phyloP scores from a whole-genome alignment of 257 asterid species.

The Rhazya stricta region DNA sequence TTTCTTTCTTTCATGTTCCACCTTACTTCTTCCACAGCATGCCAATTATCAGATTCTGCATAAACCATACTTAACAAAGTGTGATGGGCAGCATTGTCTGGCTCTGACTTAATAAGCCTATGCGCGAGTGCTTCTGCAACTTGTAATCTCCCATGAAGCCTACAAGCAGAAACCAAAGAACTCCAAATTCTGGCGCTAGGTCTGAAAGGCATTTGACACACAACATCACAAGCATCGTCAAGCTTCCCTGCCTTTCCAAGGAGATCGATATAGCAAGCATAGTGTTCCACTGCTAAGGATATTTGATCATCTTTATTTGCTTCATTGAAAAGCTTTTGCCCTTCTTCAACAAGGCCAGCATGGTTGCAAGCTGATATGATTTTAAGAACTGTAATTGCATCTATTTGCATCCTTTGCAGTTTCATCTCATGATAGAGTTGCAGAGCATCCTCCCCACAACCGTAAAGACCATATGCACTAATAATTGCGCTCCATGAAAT shows the following conservation, averaged over 20 bases:
- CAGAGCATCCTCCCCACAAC: slow-evolving; percentile 50
- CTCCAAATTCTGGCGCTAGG: slow-evolving; percentile 43
- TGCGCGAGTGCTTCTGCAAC: slow-evolving; percentile 46
- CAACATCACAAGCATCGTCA: slow-evolving; percentile 45
- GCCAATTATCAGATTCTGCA: slow-evolving; percentile 69
- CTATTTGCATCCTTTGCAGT: slow-evolving; percentile 39
- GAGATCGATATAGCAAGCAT: slow-evolving; percentile 61
- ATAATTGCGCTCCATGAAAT: slow-evolving; percentile 69
- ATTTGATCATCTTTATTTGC: slow-evolving; percentile 29
- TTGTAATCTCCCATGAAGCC: slow-evolving; percentile 53
- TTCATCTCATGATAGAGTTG: slow-evolving; percentile 44
- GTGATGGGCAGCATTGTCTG: slow-evolving; percentile 61
- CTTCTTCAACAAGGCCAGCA: slow-evolving; percentile 56
- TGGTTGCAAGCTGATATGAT: slow-evolving; percentile 54
- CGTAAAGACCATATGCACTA: slow-evolving; percentile 49
- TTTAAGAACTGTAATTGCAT: slow-evolving; percentile 50
- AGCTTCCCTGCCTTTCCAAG: slow-evolving; percentile 71
- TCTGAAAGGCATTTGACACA: slow-evolving; percentile 37
- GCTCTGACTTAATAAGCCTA: slow-evolving; percentile 46
- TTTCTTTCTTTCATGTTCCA: slow-evolving; percentile 37
- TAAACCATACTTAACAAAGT: slow-evolving; percentile 48
- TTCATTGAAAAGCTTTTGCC: slow-evolving; percentile 35
- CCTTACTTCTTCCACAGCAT: slow-evolving; percentile 50
- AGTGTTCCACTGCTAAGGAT: slow-evolving; percentile 41
- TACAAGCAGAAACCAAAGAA: slow-evolving; percentile 55